Base-by-base conservation (phyloP, 257 asterid genomes). In the Agastache rugosa region DNA sequence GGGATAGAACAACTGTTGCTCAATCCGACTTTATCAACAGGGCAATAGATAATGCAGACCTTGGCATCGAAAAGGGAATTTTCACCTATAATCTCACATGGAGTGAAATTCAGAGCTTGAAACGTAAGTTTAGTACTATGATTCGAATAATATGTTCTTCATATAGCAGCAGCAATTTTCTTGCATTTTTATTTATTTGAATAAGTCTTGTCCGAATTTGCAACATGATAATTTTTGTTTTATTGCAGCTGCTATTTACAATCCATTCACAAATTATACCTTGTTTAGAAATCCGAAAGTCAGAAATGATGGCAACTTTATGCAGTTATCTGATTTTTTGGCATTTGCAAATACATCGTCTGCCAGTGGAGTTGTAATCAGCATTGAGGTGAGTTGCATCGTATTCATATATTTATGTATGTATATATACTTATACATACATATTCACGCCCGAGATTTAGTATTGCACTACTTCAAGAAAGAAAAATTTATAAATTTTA, bases 341-440 rank as follows among this genome's bases (percentile, higher is more conserved):
- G 85, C 79, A 71, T 68, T 85, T 56, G 90, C 96, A 44, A 77
- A 89, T 67, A 78, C 88, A 22, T 64, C 91, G 68, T 83, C 96
- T 27, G 83, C 87, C 78, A 85, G 93, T 76, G 96, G 96, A 78
- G 87, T 93, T 78, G 47, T 90, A 73, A 85, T 90, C 79, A 65
- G 83, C 60, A 79, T 90, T 39, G 94, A 89, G 93, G 98, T 90
- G 75, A 79, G 87, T 69, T 17, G 14, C 60, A 41, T 53, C 44
- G 70, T 34, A 19, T 74, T 61, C 56, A 45, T 61, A 53, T 11
- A 11, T 50, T 1, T 48, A 15, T 48, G 16, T 5, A 48, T 48
- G 55, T 15, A 48, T 48, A 48, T 16, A 14, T 45, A 44, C 51
- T 4, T 47, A 5, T 5, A 15, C 17, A 1, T 14, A 47, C 17